A percentile compares a stretch with the other conserved stretches of the same genome.
Conservation (phyloP, 257 asterid species). For the Coffea canephora region DNA sequence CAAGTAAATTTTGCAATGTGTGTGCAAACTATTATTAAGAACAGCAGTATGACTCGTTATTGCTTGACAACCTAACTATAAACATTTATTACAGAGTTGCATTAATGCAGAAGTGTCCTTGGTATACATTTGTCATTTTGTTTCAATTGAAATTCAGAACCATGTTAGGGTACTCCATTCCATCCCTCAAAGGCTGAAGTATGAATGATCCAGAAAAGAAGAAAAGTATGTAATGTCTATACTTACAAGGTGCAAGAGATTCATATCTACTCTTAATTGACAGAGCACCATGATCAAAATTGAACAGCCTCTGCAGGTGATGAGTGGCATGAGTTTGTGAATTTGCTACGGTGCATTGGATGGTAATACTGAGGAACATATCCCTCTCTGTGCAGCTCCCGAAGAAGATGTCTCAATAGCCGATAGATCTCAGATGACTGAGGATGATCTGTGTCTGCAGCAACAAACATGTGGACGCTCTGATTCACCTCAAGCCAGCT, state of each 20-base stretch:
- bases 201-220: neutral
- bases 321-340: slow-evolving; percentile 7
- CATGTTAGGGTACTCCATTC: neutral
- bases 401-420: slow-evolving; percentile 47
- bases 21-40: neutral
- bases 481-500: slow-evolving; percentile 82
- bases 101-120: neutral
- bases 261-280: neutral
- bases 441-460: slow-evolving; percentile 73
- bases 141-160: neutral
- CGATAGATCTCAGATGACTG: slow-evolving; percentile 50
- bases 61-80: neutral
- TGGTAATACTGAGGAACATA: slow-evolving; percentile 26
- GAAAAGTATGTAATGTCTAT: neutral
- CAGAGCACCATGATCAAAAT: neutral
- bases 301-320: slow-evolving; percentile 21
- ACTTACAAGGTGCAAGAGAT: neutral
- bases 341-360: slow-evolving; percentile 7
- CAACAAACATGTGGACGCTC: slow-evolving; percentile 60
- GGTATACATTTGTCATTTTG: neutral
- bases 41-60: neutral
- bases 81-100: neutral
- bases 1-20: too few species aligned
- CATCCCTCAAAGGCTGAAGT: neutral
- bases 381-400: slow-evolving; percentile 65